Conservation (phyloP, 345 rosid species). For the Erucastrum elatum region DNA sequence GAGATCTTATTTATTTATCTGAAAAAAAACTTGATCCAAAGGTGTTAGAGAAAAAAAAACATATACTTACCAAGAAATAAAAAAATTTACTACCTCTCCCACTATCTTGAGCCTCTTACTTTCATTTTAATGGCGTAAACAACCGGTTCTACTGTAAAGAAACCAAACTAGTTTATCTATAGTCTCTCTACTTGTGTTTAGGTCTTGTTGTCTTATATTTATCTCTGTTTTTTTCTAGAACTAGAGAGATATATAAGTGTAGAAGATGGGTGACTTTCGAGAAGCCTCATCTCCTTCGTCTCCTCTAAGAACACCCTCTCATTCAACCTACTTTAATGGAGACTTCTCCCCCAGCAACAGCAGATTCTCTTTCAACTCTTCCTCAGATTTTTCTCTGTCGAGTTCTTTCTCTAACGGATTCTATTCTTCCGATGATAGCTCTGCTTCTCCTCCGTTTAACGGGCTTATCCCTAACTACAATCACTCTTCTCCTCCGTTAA, state of each 20-base stretch:
- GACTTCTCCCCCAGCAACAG: constrained; percentile 34
- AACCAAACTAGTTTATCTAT: neutral
- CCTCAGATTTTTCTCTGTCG: constrained; percentile 43
- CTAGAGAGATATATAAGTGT: neutral
- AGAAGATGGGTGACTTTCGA: constrained; percentile 28
- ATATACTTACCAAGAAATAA: too few species aligned
- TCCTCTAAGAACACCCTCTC: constrained; percentile 19
- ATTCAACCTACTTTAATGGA: constrained; percentile 21
- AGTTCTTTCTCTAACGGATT: constrained; percentile 46
- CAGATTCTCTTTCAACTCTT: constrained; percentile 42
- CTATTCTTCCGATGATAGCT: constrained; percentile 40
- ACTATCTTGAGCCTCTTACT: neutral
- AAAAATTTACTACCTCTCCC: too few species aligned
- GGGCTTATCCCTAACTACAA: neutral
- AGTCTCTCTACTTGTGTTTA: neutral
- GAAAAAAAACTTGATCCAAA: neutral
- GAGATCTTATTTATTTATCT: neutral
- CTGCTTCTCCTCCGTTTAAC: constrained; percentile 41
- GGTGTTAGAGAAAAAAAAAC: too few species aligned
- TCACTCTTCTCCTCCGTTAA: neutral
- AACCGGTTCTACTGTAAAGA: neutral
- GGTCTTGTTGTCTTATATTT: neutral
- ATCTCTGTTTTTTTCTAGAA: neutral
- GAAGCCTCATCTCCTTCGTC: constrained; percentile 14
- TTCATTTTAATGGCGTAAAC: constrained; percentile 15